phyloP scores from a whole-genome alignment of 257 asterid genomes.

The Catharanthus roseus region DNA sequence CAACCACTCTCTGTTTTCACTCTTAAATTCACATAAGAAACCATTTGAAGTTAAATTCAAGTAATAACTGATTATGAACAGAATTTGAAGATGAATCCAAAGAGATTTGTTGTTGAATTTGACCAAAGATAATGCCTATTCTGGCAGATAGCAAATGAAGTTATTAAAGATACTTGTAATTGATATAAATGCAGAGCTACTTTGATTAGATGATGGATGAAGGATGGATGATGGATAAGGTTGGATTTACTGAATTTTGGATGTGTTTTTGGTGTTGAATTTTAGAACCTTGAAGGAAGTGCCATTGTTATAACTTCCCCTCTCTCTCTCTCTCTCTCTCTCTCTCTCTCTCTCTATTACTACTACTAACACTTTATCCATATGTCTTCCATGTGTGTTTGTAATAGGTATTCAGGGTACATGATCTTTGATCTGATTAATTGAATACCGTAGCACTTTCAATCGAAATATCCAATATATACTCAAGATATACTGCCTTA shows the following conservation, averaged over 20 bases:
- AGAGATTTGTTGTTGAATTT: background rate
- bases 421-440: too few species aligned
- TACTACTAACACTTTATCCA: too few species aligned
- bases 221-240: conserved; percentile 13
- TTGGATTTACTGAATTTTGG: conserved; percentile 3
- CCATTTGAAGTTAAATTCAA: background rate
- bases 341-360: too few species aligned
- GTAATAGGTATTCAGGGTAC: too few species aligned
- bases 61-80: background rate
- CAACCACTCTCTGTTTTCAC: too few species aligned
- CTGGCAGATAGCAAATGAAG: background rate
- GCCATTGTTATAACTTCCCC: conserved; percentile 28
- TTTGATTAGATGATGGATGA: too few species aligned
- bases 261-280: background rate
- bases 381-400: too few species aligned
- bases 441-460: too few species aligned
- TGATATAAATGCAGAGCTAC: background rate
- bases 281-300: conserved; percentile 44
- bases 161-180: too few species aligned
- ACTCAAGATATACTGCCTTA: too few species aligned
- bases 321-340: background rate
- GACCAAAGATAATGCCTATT: background rate
- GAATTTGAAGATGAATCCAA: background rate
- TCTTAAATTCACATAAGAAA: too few species aligned
- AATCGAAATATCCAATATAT: too few species aligned